A percentile compares a stretch with the other conserved stretches of the same genome.
phyloP scores from a whole-genome alignment of 495 filamentous ascomycete species.

The Penicillium paradoxum region DNA sequence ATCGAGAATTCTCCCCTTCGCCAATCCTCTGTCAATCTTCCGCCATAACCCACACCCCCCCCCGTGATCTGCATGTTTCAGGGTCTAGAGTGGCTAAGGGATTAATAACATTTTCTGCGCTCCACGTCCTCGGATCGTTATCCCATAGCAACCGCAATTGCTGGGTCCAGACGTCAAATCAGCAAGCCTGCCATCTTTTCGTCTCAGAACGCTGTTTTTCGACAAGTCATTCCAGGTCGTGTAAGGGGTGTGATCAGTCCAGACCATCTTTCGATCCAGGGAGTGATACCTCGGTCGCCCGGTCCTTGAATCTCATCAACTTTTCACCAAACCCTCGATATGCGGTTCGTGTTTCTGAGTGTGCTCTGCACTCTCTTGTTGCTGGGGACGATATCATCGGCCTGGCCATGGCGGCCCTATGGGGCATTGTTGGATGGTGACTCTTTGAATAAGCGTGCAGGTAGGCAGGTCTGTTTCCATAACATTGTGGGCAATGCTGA shows the following conservation, averaged over 20 bases:
- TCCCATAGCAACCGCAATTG: neutral
- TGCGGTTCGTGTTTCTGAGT: slow-evolving; percentile 33
- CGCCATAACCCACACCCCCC: slow-evolving; percentile 4
- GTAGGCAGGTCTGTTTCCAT: slow-evolving; percentile 13
- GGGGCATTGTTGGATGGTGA: slow-evolving; percentile 23
- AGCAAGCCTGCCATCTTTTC: neutral
- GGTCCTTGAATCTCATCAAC: neutral
- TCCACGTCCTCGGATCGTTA: slow-evolving; percentile 10
- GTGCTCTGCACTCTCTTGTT: slow-evolving; percentile 40
- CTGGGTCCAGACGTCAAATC: neutral
- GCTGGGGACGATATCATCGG: slow-evolving; percentile 42
- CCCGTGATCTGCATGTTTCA: slow-evolving; percentile 19
- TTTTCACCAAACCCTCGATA: slow-evolving; percentile 18
- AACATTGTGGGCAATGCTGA: slow-evolving; percentile 1
- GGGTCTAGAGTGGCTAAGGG: slow-evolving; percentile 11
- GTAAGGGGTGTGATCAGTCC: slow-evolving; percentile 19
- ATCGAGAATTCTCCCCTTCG: neutral
- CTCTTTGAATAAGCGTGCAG: slow-evolving; percentile 30
- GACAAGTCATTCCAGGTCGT: slow-evolving; percentile 3
- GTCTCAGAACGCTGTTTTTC: neutral
- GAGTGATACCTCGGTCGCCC: neutral
- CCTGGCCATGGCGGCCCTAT: slow-evolving; percentile 46
- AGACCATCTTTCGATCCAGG: neutral
- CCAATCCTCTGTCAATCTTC: neutral
- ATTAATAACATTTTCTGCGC: slow-evolving; percentile 10